phyloP scores from a whole-genome alignment of 2,329 filamentous ascomycete genomes.

The Aspergillus candidus region DNA sequence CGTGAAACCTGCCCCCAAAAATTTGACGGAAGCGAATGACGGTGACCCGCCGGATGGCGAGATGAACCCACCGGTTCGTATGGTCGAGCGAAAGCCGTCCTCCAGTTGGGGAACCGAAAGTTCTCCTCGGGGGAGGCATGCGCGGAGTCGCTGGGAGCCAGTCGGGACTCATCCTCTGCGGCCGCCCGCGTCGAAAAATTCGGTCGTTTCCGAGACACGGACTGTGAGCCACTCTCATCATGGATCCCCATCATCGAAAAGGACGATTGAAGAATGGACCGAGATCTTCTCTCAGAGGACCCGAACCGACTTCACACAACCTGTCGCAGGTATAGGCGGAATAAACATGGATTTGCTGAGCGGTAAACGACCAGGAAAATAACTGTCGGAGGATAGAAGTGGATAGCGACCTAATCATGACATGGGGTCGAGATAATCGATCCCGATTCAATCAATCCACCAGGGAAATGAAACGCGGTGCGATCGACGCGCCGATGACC shows the following conservation, averaged over 20 bases:
- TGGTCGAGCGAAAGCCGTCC: constrained; percentile 17
- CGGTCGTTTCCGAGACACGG: constrained; percentile 32
- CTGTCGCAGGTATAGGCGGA: no score
- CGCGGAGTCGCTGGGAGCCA: constrained; percentile 28
- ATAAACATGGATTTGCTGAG: no score
- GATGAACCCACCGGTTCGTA: constrained; percentile 21
- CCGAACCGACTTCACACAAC: no score
- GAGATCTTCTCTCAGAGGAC: no score
- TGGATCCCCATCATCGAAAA: constrained; percentile 20
- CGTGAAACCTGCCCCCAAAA: constrained; percentile 20
- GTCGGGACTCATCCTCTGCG: constrained; percentile 31
- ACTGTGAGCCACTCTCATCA: constrained; percentile 16
- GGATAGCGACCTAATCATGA: no score
- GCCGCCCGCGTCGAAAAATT: constrained; percentile 35
- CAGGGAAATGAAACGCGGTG: no score
- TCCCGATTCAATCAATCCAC: no score
- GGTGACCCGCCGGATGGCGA: constrained; percentile 12
- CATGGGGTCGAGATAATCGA: no score
- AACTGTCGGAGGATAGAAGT: no score
- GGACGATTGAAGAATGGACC: not conserved
- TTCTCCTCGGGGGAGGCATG: constrained; percentile 17
- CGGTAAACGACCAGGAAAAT: no score
- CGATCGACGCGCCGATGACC: no score
- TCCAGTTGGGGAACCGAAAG: constrained; percentile 18
- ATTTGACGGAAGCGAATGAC: constrained; percentile 16